Base-by-base conservation (phyloP, 768 basidiomycete genomes). In the Cubamyces lactineus region DNA sequence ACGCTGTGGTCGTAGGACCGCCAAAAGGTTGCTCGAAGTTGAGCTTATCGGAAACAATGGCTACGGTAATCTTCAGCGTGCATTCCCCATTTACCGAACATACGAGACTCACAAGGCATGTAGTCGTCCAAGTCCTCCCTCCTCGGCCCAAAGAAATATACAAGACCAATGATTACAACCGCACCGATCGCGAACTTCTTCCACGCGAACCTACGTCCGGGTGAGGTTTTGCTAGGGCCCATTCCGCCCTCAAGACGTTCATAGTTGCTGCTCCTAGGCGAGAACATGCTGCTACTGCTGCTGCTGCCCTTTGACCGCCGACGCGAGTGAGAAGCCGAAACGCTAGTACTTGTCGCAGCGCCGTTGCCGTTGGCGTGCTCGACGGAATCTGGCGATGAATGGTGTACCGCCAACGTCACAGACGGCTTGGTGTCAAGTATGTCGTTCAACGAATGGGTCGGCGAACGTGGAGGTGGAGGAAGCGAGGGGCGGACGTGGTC, bases 391-490 rank as follows among this genome's bases (percentile, higher is more conserved):
- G 63, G 53, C 0, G 53, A 41, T 13, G 26, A 43, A 15, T 43
- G 56, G 49, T 46, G 13, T 39, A 16, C 16, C 26, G 63, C 57
- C 59, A 54, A 59, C 52, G 34, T 58, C 21, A 56, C 39, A 30
- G 45, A 46, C 23, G 48, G n/a, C 24, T 38, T 12, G 21, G 47
- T 55, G 49, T 46, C 1, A 56, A 54, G 97, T 96, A 74, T 98
- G 98, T 42, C 96, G 92, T 19, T 97, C 97, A 68, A 98, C 98
- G 69, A 98, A 84, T 34, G 98, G 93, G 17, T 96, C 97, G 2
- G 93, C 95, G 53, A 34, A 34, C 34, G 34, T 34, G 34, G 34
- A 98, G 87, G 74, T 97, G 98, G 96, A 74, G 98, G 53, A 56
- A 47, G 13, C 5, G 54, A 51, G 49, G 34, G 9, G 34, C 34